phyloP scores from a whole-genome alignment of 2,329 filamentous ascomycete species.

The Epichloe scottii region DNA sequence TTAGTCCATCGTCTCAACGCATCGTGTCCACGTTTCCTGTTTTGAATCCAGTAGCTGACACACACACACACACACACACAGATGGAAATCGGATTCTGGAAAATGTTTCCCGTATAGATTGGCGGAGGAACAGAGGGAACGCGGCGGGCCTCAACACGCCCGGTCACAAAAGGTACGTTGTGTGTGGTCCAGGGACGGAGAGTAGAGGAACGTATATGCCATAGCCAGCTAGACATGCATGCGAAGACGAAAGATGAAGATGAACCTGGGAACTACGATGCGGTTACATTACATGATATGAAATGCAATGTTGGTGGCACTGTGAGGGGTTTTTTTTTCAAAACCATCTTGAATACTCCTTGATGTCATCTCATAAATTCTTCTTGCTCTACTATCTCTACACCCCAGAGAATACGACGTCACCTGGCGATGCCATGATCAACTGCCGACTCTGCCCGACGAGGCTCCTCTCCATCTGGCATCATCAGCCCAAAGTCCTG shows the following conservation, averaged over 20 bases:
- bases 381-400: neutral
- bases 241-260: too few species aligned
- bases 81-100: slow-evolving; percentile 45
- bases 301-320: too few species aligned
- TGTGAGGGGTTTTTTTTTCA: neutral
- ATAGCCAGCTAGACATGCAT: neutral
- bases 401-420: neutral
- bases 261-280: too few species aligned
- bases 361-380: neutral
- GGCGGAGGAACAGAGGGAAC: neutral
- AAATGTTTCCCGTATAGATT: slow-evolving; percentile 32
- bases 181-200: neutral
- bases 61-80: slow-evolving; percentile 10
- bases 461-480: slow-evolving; percentile 34
- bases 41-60: neutral
- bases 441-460: slow-evolving; percentile 20
- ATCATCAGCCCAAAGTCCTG: slow-evolving; percentile 38
- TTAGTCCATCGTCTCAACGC: slow-evolving; percentile 23
- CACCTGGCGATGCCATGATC: slow-evolving; percentile 10
- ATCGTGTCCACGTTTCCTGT: too few species aligned
- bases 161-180: neutral
- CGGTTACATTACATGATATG: too few species aligned
- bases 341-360: neutral
- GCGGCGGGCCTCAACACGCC: neutral
- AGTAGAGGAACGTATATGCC: neutral